These are phyloP conservation scores for Cinnamomum chago DNA, from an alignment of 164 flowering plant genomes.

Conservation along the genomic window DNA sequence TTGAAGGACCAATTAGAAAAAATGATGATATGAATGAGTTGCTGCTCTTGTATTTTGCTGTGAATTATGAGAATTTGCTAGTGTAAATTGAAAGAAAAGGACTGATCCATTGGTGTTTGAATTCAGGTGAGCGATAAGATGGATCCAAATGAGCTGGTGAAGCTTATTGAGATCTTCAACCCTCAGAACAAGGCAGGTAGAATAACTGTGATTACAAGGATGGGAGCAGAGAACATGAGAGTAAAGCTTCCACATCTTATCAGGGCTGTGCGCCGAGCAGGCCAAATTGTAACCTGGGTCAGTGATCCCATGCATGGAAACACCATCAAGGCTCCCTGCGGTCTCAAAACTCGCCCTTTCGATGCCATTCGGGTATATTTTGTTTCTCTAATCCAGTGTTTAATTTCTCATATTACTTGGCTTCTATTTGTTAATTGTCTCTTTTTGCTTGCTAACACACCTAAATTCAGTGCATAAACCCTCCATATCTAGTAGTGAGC, in stretches of 20 bases:
- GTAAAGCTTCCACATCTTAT: conserved; percentile 92
- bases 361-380: conserved; percentile 73
- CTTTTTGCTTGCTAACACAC: no score
- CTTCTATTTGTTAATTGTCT: no score
- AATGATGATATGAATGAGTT: no score
- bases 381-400: not conserved
- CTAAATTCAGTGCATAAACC: no score
- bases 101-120: not conserved
- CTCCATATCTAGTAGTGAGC: no score
- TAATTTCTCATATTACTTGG: no score
- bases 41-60: not conserved
- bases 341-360: conserved; percentile 88
- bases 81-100: not conserved
- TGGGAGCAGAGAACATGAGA: conserved; percentile 99
- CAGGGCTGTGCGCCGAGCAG: conserved; percentile 76
- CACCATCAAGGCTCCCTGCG: conserved; percentile 93
- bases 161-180: conserved; percentile 71
- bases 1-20: no score
- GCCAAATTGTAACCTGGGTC: conserved; percentile 85
- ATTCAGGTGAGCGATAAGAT: conserved; percentile 88
- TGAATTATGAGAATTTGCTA: not conserved
- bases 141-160: conserved; percentile 76
- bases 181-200: conserved; percentile 83
- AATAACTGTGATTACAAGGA: conserved; percentile 70
- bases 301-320: conserved; percentile 98